Evolutionary conservation across 2,329 filamentous ascomycete genomes (phyloP), one percentile per base, ranked within the genome.

Genomic region (Alternaria alternata): DNA sequence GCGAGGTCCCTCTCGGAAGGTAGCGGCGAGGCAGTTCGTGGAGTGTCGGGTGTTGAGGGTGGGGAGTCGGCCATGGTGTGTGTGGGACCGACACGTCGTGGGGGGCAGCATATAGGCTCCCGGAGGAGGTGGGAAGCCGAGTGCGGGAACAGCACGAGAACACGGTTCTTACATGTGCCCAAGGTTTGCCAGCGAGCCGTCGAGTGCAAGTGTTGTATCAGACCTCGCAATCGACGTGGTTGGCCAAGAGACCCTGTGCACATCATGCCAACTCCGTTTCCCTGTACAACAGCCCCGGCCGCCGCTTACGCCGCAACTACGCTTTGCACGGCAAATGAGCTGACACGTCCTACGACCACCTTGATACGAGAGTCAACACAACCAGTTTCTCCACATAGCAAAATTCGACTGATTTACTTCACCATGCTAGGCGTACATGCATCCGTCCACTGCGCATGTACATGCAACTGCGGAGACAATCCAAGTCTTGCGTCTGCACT

Each of bases 61-160:
- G 74, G 70, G 63, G 73, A 73, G 64, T 68, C 70, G 61, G 57
- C 74, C 75, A 78, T 78, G 69, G 61, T 74, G 67, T 62, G 57
- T 67, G 67, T 64, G 61, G 66, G 62, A 64, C 70, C 72, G 67
- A 63, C 59, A 59, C 63, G 54, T 63, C 52, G 56, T 47, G 51
- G 59, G 67, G 32, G 69, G 32, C 28, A 68, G 64, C 67, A 72
- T 71, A 61, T 63, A 72, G 61, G 69, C 70, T 72, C 69, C 75
- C 74, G 64, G 65, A 65, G 67, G 59, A 63, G 51, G 49, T 26
- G 11, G 44, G 55, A 52, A 51, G 58, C 62, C 62, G 65, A 59
- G 63, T 65, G 54, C 64, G 54, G 34, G 57, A 62, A 63, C 66
- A 70, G 67, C 66, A 65, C 68, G 62, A 55, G 52, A 59, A 63